A percentile compares a stretch with the other conserved stretches of the same genome.
Evolutionary conservation across 176 grass and related monocot genomes (phyloP).

Genomic region (Musa itinerans): DNA sequence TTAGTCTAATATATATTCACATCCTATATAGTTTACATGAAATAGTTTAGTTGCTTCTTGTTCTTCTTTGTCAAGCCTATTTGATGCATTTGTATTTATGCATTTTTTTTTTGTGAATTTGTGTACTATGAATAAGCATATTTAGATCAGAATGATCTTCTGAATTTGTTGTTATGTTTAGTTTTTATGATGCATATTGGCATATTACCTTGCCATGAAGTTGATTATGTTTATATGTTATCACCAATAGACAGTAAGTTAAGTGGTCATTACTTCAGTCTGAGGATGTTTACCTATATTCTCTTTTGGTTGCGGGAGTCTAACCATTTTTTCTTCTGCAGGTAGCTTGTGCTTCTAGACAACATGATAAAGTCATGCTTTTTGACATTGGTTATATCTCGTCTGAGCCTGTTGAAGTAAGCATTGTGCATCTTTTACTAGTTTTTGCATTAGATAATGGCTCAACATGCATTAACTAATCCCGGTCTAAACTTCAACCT

Average conservation of each 20-base stretch:
- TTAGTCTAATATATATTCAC: neutral
- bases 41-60: neutral
- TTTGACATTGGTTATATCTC: conserved; percentile 76
- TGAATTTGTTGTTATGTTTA: neutral
- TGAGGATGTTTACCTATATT: neutral
- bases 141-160: neutral
- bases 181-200: neutral
- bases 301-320: neutral
- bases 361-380: conserved; percentile 47
- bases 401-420: conserved; percentile 65
- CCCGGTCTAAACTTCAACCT: no score
- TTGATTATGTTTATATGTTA: no score
- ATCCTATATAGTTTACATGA: neutral
- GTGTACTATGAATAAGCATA: neutral
- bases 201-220: no score
- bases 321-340: conserved; percentile 29
- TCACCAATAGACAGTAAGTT: no score
- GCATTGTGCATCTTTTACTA: conserved; percentile 8
- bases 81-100: neutral
- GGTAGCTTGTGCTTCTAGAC: conserved; percentile 74
- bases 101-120: neutral
- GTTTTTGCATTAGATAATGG: neutral
- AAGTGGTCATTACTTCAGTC: no score
- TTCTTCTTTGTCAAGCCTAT: neutral
- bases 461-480: neutral